Base-by-base conservation (phyloP, 1,139 yeast species). In the Debaryomyces udenii region DNA sequence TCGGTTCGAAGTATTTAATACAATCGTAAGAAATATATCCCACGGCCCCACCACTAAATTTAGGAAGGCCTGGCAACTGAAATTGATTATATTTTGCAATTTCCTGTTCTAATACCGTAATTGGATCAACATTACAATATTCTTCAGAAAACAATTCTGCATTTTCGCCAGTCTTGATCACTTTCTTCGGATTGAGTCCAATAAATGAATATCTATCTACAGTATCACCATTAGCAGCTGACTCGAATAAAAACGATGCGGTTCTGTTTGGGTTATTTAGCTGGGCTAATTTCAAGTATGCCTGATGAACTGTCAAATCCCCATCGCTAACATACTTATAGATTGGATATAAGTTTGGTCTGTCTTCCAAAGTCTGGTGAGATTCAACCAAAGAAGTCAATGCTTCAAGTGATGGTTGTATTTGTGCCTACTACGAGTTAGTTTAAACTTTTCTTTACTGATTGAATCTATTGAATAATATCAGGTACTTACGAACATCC, bases 1-100 rank as follows among this genome's bases (percentile, higher is more conserved):
- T 84, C 43, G 99, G 99, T 65, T 93, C 99, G 55, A 93, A 93
- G 64, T 93, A 93, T 57, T 89, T 86, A 57, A 93, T 86, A 70
- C 99, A 93, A 62, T 94, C 99, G 57, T 93, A 93, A 0, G 97
- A 88, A 36, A 93, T 82, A 59, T 90, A 93, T 0, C 99, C 99
- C 39, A 93, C 78, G 7, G 98, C 98, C 48, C 99, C 99, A 41
- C 99, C 99, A 55, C 93, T 83, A 43, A 91, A 72, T 48, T 78
- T 79, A 7, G 97, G 97, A 43, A 86, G 68, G 29, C 95, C 94
- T 1, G 94, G 94, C 31, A 85, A 67, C 47, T 79, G 80, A 0
- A 93, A 89, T 55, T 87, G 90, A 42, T 75, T 76, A 55, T 76
- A 80, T 34, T 71, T 64, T 9, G 70, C 61, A 67, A 93, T 71